These are phyloP conservation scores for Tephrocybe sp. DNA, from an alignment of 768 basidiomycete genomes.

Conservation along the genomic window DNA sequence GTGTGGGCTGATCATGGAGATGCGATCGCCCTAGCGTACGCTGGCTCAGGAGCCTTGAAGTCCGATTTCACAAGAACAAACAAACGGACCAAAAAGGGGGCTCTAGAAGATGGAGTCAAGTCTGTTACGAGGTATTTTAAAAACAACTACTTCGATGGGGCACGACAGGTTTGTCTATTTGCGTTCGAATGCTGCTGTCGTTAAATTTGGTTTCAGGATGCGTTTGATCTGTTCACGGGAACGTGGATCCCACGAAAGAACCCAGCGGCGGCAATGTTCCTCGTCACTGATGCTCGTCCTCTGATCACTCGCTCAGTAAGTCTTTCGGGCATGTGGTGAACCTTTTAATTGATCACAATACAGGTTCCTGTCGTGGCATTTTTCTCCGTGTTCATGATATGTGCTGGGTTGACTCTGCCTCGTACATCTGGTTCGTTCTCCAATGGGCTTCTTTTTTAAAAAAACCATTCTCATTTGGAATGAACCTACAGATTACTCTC, in stretches of 20 bases:
- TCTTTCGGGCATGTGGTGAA: constrained; percentile 11
- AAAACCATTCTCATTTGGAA: background rate
- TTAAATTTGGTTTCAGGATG: constrained; percentile 49
- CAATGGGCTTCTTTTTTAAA: background rate
- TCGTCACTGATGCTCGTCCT: constrained; percentile 80
- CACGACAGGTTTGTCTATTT: constrained; percentile 67
- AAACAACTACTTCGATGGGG: constrained; percentile 96
- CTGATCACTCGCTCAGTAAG: constrained; percentile 79
- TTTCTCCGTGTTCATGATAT: constrained; percentile 86
- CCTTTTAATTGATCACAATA: constrained; percentile 2
- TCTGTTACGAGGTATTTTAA: constrained; percentile 82
- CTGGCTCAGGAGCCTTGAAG: constrained; percentile 93
- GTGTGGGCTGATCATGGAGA: constrained; percentile 99
- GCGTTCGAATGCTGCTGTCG: constrained; percentile 1
- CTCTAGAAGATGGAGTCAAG: constrained; percentile 84
- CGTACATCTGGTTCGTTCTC: constrained; percentile 73
- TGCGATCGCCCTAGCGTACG: constrained; percentile 84
- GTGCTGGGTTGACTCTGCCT: constrained; percentile 82
- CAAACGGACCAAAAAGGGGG: constrained; percentile 78
- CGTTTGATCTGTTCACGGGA: constrained; percentile 92
- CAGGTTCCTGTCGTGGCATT: constrained; percentile 83
- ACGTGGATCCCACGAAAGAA: constrained; percentile 83
- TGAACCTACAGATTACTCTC: constrained; percentile 66
- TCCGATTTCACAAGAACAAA: constrained; percentile 96
- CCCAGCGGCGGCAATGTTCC: constrained; percentile 63